Base-by-base conservation (phyloP, 495 filamentous ascomycete species). In the Aspergillus indologenus region DNA sequence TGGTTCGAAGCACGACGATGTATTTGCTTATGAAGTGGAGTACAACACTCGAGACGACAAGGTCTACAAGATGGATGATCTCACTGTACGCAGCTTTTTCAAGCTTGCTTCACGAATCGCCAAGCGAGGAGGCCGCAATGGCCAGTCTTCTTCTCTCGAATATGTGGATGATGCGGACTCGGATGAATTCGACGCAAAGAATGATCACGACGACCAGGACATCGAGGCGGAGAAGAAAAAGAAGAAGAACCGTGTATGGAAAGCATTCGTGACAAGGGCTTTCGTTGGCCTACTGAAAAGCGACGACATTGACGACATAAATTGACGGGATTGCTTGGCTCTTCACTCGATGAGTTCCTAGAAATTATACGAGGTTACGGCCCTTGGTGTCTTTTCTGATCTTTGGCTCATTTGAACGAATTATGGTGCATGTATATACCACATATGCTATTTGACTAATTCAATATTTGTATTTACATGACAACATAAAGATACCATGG, bases 81-180 rank as follows among this genome's bases (percentile, higher is more conserved):
- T 99, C 71, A 97, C 92, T 1, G 91, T 96, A 49, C 82, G 81
- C 56, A 95, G 84, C 65, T 89, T 88, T 62, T 76, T 97, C 44
- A 75, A 87, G 31, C 80, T 99, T 18, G 94, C 94, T 4, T 79
- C 81, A 29, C 77, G 87, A 50, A 96, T 98, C 57, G 91, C 87
- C 19, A 73, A 84, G 55, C 34, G 34, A 40, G 34, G 34, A 15
- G 34, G 34, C 34, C 5, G 12, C 6, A 40, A 40, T 4, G 12
- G 7, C 34, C 5, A 40, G 12, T 40, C 34, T 40, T 40, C 34
- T 40, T 40, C 34, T 15, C 34, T 40, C 12, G 34, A 15, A 40
- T 8, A 40, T 40, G 12, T 7, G 34, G 26, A 62, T 1, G 63
- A 69, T 7, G 53, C 58, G 2, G 65, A 67, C 3, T 54, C 56